Evolutionary conservation across 2,329 filamentous ascomycete genomes (phyloP).

Genomic region (Pseudocercospora fijiensis): DNA sequence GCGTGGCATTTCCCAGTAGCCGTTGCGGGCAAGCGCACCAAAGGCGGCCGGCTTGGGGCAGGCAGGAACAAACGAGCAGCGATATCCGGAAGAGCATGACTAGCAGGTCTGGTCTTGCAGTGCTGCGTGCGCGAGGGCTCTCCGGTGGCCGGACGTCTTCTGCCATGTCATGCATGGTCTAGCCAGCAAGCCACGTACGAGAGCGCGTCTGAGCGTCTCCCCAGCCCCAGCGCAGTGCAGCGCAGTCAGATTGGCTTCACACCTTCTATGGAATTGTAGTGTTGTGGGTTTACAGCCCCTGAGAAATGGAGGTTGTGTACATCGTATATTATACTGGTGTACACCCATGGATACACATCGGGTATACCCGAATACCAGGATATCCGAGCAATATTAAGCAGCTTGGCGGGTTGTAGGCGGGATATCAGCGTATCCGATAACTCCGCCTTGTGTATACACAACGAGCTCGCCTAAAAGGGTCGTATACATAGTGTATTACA

Average conservation of each 20-base stretch:
- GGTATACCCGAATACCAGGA: too few species aligned
- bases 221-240: slow-evolving; percentile 19
- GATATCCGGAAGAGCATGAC: slow-evolving; percentile 18
- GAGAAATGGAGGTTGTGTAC: too few species aligned
- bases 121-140: slow-evolving; percentile 1
- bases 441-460: too few species aligned
- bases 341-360: too few species aligned
- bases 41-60: slow-evolving; percentile 4
- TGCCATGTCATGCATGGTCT: slow-evolving; percentile 22
- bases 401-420: too few species aligned
- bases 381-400: too few species aligned
- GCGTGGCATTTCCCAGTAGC: slow-evolving; percentile 18
- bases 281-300: too few species aligned
- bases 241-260: slow-evolving; percentile 29
- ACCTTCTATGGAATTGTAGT: slow-evolving; percentile 24
- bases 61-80: slow-evolving; percentile 23
- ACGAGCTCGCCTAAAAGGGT: too few species aligned
- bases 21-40: slow-evolving; percentile 19
- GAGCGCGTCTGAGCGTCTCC: slow-evolving; percentile 15
- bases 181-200: slow-evolving; percentile 25
- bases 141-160: slow-evolving; percentile 3
- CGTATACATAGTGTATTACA: too few species aligned
- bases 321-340: too few species aligned
- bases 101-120: slow-evolving; percentile 8
- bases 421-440: too few species aligned